A percentile compares a stretch with the other conserved stretches of the same genome.
These are phyloP conservation scores for Solanum lycopersicoides DNA, from an alignment of 257 asterid species.

Conservation along the genomic window DNA sequence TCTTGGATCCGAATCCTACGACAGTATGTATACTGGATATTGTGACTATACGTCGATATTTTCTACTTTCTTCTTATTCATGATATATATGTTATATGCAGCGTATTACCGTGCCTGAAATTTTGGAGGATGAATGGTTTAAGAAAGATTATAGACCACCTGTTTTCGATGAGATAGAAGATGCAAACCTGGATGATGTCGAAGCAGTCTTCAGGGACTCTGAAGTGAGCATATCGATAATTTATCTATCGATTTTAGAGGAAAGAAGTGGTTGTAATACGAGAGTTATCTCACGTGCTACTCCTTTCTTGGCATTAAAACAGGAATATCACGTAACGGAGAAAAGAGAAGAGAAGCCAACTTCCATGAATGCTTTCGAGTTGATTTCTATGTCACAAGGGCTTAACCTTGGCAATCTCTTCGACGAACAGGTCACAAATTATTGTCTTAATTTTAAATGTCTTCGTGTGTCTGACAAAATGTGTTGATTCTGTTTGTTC, in stretches of 20 bases:
- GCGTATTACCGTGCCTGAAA: slow-evolving; percentile 68
- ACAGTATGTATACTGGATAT: slow-evolving; percentile 37
- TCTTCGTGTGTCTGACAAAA: background rate
- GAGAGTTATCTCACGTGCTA: background rate
- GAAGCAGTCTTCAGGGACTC: slow-evolving; percentile 89
- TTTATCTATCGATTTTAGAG: background rate
- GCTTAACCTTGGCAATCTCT: slow-evolving; percentile 79
- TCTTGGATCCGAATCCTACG: slow-evolving; percentile 69
- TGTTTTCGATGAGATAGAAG: slow-evolving; percentile 68
- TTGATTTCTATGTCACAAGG: slow-evolving; percentile 92
- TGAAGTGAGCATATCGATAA: slow-evolving; percentile 38
- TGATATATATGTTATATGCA: slow-evolving; percentile 11
- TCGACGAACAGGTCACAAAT: slow-evolving; percentile 56
- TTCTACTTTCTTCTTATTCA: background rate
- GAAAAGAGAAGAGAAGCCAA: slow-evolving; percentile 65
- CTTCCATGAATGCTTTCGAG: slow-evolving; percentile 92
- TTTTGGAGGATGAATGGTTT: slow-evolving; percentile 83
- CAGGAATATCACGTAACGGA: slow-evolving; percentile 82
- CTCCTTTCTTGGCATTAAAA: background rate
- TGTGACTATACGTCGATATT: background rate
- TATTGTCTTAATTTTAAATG: background rate
- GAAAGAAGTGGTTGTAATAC: background rate
- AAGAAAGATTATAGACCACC: slow-evolving; percentile 78
- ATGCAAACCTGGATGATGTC: slow-evolving; percentile 74
- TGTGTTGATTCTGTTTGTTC: slow-evolving; percentile 31